Conservation (phyloP, 192 early-diverging fungal genomes). For the Entomortierella parvispora region DNA sequence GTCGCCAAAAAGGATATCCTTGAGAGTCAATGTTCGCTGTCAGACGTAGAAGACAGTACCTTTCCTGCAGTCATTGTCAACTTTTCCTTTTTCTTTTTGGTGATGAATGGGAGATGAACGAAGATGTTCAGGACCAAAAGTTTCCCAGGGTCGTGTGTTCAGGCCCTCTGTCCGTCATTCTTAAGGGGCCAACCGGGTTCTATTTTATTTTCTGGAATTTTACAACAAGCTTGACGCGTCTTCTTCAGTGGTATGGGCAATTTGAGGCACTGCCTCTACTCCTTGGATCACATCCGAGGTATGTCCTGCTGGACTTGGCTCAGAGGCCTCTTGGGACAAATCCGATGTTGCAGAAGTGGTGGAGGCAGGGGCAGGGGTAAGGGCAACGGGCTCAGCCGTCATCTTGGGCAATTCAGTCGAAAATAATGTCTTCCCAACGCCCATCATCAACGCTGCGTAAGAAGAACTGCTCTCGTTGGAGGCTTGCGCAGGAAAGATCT, state of each 20-base stretch:
- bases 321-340: not conserved
- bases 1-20: no score
- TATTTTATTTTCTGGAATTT: not conserved
- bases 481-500: constrained; percentile 50
- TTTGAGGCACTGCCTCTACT: not conserved
- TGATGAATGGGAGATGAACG: not conserved
- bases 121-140: not conserved
- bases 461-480: constrained; percentile 30
- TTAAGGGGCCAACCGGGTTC: no score
- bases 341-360: not conserved
- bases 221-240: constrained; percentile 8
- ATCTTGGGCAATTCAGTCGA: constrained; percentile 3
- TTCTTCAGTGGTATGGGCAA: not conserved
- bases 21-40: not conserved
- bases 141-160: not conserved
- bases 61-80: constrained; percentile 50
- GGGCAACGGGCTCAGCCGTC: not conserved
- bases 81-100: not conserved
- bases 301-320: not conserved
- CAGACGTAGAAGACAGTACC: constrained; percentile 3
- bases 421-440: constrained; percentile 46
- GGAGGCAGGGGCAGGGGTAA: not conserved
- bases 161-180: no score
- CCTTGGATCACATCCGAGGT: constrained; percentile 4
- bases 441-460: constrained; percentile 48